Conservation (phyloP, 805 yeast genomes). For the Suhomyces sp. region DNA sequence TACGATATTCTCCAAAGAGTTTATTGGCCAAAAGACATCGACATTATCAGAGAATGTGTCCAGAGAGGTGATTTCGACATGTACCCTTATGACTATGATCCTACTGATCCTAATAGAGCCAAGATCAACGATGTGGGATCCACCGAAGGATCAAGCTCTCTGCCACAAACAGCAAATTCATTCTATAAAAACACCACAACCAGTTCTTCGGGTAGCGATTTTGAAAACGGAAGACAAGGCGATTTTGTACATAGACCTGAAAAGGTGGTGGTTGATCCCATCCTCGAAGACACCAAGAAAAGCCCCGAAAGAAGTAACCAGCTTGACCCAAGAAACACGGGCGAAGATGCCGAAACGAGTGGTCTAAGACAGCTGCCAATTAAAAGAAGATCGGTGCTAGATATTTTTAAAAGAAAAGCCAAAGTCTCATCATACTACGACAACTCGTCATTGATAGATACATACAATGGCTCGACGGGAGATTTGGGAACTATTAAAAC, state of each 20-base stretch:
- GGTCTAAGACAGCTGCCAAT: constrained; percentile 4
- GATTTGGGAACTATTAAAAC: constrained; percentile 40
- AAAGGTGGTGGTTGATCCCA: background rate
- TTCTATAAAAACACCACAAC: constrained; percentile 3
- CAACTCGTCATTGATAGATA: constrained; percentile 31
- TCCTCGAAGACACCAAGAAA: background rate
- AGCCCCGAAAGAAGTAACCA: background rate
- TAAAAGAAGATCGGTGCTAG: constrained; percentile 32
- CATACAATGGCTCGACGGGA: constrained; percentile 25
- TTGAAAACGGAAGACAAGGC: background rate
- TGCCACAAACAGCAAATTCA: background rate
- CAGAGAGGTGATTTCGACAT: constrained; percentile 49
- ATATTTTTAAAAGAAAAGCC: constrained; percentile 32
- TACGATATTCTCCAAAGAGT: constrained; percentile 48
- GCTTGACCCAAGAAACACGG: background rate
- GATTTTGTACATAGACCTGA: background rate
- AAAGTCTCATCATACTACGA: constrained; percentile 18
- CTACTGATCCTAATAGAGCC: constrained; percentile 53
- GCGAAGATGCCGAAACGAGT: background rate
- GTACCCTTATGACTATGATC: constrained; percentile 52
- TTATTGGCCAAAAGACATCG: constrained; percentile 64
- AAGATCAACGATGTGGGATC: constrained; percentile 36
- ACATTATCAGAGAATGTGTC: constrained; percentile 64
- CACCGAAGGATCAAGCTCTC: background rate
- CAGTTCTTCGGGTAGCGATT: constrained; percentile 7